Evolutionary conservation across 2,329 filamentous ascomycete genomes (phyloP), one percentile per base, ranked within the genome.

Genomic region (Alternaria ventricosa): DNA sequence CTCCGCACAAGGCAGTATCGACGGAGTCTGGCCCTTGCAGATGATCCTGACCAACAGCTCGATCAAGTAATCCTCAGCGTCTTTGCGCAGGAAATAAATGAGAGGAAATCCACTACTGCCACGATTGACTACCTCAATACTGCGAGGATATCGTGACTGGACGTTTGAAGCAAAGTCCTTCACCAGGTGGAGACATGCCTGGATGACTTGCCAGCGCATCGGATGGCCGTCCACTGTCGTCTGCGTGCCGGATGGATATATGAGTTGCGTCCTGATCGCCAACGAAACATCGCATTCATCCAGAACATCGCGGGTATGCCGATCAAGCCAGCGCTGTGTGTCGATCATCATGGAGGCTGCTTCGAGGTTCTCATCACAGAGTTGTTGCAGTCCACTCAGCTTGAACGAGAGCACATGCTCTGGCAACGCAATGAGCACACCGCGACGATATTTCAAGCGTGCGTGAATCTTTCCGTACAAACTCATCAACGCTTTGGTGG

Each of bases 371-470:
- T 76, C 75, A 50, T 89, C 85, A 0, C 84, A 82, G 0, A 90
- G 72, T 2, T 83, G 82, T 66, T 91, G 88, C 1, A 87, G 71
- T 0, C 87, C 88, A 62, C 87, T 88, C 2, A 92, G 80, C 69
- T 86, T 87, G 74, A 90, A 90, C 0, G 89, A 92, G 6, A 92
- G 78, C 0, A 89, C 80, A 63, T 92, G 87, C 57, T 91, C 89
- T 0, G 89, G 90, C 1, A 89, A 82, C 0, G 84, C 82, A 0
- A 92, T 75, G 22, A 92, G 82, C 0, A 92, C 76, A 0, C 89
- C 89, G 0, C 79, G 79, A 0, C 70, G 70, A 1, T 75, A 70
- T 20, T 80, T 75, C 18, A 86, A 81, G 0, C 84, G 75, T 1
- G 74, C 67, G 11, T 86, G 84, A 0, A 86, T 73, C 0, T 75